Percentiles rank a stretch among this genome's conserved stretches.
Evolutionary conservation across 1,139 yeast genomes (phyloP).

Genomic region (Lodderomyces orthopsilosis): DNA sequence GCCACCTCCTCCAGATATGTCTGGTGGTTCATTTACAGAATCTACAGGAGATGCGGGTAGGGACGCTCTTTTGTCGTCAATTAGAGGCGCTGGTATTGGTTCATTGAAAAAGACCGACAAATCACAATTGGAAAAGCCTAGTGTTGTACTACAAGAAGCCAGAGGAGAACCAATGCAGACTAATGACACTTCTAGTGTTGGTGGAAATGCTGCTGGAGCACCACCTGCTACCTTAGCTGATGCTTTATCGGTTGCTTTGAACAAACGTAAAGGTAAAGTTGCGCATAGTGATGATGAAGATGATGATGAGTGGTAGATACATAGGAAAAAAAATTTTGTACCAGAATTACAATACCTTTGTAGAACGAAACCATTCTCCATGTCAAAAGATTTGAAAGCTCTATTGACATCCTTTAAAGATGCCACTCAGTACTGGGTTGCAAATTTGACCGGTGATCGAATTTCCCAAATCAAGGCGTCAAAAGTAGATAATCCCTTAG

Average conservation of each 20-base stretch:
- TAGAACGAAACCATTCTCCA: not conserved
- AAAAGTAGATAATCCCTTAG: conserved; percentile 43
- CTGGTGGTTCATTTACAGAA: conserved; percentile 16
- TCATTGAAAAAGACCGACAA: conserved; percentile 76
- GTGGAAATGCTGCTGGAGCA: conserved; percentile 28
- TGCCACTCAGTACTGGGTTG: conserved; percentile 33
- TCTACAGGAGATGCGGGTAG: conserved; percentile 55
- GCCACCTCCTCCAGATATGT: conserved; percentile 17
- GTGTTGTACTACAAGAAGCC: conserved; percentile 68
- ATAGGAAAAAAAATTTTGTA: conserved; percentile 2
- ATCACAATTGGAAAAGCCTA: conserved; percentile 76
- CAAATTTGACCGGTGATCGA: conserved; percentile 15
- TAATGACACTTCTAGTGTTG: conserved; percentile 16
- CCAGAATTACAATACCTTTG: too few species aligned
- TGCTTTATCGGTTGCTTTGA: conserved; percentile 84
- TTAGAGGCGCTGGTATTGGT: conserved; percentile 73
- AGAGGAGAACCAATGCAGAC: conserved; percentile 48
- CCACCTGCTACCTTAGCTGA: conserved; percentile 70
- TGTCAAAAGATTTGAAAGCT: conserved; percentile 20
- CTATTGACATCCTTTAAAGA: conserved; percentile 34
- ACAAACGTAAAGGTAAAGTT: conserved; percentile 77
- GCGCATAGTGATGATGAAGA: conserved; percentile 84
- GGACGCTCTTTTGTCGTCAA: conserved; percentile 85
- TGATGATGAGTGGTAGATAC: conserved; percentile 41
- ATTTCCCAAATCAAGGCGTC: conserved; percentile 28